Percentiles rank a stretch among this genome's conserved stretches.
phyloP scores from a whole-genome alignment of 192 early-diverging fungal genomes.

The Powellomyces hirtus region DNA sequence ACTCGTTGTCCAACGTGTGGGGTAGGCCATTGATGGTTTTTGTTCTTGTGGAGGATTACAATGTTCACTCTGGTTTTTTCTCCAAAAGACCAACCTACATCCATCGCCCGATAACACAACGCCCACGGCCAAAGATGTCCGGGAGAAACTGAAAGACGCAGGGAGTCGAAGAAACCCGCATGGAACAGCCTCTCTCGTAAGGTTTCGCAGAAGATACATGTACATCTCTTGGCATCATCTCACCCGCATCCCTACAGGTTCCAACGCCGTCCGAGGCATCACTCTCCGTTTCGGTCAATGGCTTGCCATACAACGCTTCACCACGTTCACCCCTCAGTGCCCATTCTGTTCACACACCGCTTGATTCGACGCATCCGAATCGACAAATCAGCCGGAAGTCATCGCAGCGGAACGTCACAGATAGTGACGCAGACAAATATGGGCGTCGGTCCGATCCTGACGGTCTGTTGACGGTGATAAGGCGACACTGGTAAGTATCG shows the following conservation, averaged over 20 bases:
- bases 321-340: neutral
- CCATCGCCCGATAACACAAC: neutral
- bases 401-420: neutral
- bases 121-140: neutral
- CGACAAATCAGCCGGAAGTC: neutral
- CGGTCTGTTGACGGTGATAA: neutral
- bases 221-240: neutral
- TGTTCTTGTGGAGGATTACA: neutral
- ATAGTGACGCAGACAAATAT: conserved; percentile 2
- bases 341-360: neutral
- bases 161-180: neutral
- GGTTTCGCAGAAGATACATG: too few relatives aligned
- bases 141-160: too few relatives aligned
- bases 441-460: neutral
- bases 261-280: neutral
- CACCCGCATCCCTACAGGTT: neutral
- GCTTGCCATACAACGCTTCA: neutral
- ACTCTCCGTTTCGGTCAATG: neutral
- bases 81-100: neutral
- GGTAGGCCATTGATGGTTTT: neutral
- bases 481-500: too few relatives aligned
- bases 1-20: neutral
- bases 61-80: neutral
- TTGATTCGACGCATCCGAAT: neutral
- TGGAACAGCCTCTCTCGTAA: neutral